Evolutionary conservation across 2,329 filamentous ascomycete species (phyloP).

Genomic region (Penicillium sp.): DNA sequence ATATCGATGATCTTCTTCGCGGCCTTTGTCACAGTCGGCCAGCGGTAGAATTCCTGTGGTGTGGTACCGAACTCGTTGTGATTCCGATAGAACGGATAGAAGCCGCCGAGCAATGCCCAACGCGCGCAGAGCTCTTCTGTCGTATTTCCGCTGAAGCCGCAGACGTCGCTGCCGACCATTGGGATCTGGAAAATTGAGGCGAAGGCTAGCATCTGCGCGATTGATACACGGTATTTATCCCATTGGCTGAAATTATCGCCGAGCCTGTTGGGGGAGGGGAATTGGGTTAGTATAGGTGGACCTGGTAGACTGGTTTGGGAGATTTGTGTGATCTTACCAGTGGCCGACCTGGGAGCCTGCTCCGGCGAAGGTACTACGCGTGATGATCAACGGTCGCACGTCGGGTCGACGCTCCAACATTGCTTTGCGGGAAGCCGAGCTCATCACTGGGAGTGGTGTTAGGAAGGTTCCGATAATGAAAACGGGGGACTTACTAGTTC

Average conservation of each 20-base stretch:
- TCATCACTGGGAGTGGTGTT: slow-evolving; percentile 59
- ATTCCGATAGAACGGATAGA: slow-evolving; percentile 74
- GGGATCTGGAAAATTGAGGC: slow-evolving; percentile 66
- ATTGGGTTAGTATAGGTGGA: slow-evolving; percentile 4
- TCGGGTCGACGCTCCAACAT: slow-evolving; percentile 66
- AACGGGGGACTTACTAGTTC: slow-evolving; percentile 50
- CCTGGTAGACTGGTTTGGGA: slow-evolving; percentile 36
- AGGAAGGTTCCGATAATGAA: neutral
- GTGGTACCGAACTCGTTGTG: slow-evolving; percentile 59
- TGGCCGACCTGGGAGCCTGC: slow-evolving; percentile 62
- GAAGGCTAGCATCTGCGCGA: slow-evolving; percentile 61
- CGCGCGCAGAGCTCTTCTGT: slow-evolving; percentile 69
- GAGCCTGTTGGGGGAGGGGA: slow-evolving; percentile 41
- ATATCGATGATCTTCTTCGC: slow-evolving; percentile 68
- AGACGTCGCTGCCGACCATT: slow-evolving; percentile 71
- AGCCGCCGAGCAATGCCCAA: slow-evolving; percentile 73
- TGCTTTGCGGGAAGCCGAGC: slow-evolving; percentile 60
- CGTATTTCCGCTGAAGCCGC: slow-evolving; percentile 69
- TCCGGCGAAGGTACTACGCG: slow-evolving; percentile 73
- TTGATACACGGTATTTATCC: slow-evolving; percentile 60
- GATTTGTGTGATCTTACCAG: slow-evolving; percentile 39
- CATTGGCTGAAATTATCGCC: slow-evolving; percentile 62
- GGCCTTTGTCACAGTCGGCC: slow-evolving; percentile 62
- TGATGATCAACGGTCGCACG: slow-evolving; percentile 69
- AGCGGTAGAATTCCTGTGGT: slow-evolving; percentile 73